Conservation (phyloP, 495 filamentous ascomycete species). For the Sporormia fimetaria region DNA sequence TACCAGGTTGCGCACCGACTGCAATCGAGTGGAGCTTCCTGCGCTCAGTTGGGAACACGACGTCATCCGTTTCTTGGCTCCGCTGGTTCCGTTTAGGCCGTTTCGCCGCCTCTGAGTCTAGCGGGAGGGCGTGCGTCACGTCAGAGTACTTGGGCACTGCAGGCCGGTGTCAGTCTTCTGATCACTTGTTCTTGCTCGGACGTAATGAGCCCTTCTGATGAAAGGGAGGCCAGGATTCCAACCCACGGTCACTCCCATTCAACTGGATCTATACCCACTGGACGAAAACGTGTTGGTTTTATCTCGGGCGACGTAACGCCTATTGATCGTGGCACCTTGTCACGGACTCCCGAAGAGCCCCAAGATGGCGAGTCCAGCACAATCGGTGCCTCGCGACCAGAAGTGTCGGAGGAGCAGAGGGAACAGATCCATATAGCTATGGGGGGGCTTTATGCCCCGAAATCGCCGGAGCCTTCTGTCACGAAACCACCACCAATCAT, state of each 20-base stretch:
- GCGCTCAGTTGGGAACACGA: no score
- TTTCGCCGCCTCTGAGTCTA: no score
- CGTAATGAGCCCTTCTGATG: background rate
- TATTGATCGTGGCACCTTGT: background rate
- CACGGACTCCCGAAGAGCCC: background rate
- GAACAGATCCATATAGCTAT: slow-evolving; percentile 18
- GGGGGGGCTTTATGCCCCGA: slow-evolving; percentile 5
- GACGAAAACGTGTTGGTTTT: slow-evolving; percentile 15
- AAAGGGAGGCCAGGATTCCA: background rate
- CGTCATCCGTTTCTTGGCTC: no score
- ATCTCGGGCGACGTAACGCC: slow-evolving; percentile 4
- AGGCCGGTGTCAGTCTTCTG: no score
- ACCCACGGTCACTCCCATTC: background rate
- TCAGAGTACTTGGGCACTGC: no score
- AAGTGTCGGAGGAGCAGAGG: slow-evolving; percentile 19
- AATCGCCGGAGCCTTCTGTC: background rate
- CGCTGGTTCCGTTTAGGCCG: no score
- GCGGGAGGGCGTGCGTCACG: no score
- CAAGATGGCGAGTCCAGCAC: slow-evolving; percentile 5
- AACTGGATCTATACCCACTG: background rate
- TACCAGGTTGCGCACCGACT: no score
- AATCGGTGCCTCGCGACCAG: background rate
- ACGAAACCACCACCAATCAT: slow-evolving; percentile 23
- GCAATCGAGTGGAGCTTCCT: no score
- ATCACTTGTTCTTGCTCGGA: no score